A percentile compares a stretch with the other conserved stretches of the same genome.
Evolutionary conservation across 208 protist genomes (phyloP).

Genomic region (Trypanosoma scelopori): DNA sequence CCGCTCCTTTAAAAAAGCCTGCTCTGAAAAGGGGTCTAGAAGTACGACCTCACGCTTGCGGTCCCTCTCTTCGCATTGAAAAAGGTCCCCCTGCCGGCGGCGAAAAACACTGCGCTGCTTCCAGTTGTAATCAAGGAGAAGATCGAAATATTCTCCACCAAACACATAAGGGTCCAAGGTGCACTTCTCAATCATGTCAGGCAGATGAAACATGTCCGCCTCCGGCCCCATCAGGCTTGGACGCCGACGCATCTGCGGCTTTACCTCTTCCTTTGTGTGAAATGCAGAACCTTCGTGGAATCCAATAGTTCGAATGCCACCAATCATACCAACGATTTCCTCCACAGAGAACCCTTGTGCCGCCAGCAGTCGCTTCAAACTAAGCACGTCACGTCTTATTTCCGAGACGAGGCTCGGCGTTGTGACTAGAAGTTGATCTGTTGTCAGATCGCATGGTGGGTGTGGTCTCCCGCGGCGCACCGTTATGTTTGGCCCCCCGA

Average conservation of each 20-base stretch:
- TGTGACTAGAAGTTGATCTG: conserved; percentile 40
- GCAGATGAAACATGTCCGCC: conserved; percentile 51
- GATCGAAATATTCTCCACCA: conserved; percentile 83
- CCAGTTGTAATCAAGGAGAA: conserved; percentile 86
- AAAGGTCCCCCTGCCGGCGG: conserved; percentile 26
- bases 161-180: conserved; percentile 88
- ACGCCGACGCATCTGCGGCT: conserved; percentile 46
- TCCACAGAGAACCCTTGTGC: conserved; percentile 69
- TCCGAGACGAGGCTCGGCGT: conserved; percentile 49
- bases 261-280: conserved; percentile 77
- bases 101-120: conserved; percentile 35
- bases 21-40: conserved; percentile 81
- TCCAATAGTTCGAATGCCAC: conserved; percentile 60
- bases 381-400: conserved; percentile 59
- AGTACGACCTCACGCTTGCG: conserved; percentile 64
- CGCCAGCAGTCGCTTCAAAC: conserved; percentile 73
- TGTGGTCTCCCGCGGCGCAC: conserved; percentile 58
- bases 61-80: conserved; percentile 61
- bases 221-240: conserved; percentile 33
- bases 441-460: conserved; percentile 16
- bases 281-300: conserved; percentile 75
- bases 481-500: conserved; percentile 71
- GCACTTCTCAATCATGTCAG: conserved; percentile 60
- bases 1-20: conserved; percentile 45
- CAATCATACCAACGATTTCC: conserved; percentile 77